These are phyloP conservation scores for Euphorbia tirucalli DNA, from an alignment of 345 rosid species.

Conservation along the genomic window DNA sequence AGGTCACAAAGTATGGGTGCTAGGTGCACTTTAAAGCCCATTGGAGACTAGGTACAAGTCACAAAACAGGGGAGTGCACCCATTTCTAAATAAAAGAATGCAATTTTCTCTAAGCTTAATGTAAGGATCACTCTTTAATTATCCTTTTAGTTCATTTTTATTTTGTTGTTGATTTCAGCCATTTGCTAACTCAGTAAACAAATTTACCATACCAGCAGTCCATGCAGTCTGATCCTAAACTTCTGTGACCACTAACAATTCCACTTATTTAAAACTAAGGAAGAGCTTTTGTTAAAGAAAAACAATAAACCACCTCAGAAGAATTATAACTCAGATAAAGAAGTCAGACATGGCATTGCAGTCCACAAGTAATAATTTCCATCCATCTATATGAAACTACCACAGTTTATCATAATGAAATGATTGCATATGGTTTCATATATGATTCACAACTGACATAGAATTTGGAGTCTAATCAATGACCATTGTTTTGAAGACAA, in stretches of 20 bases:
- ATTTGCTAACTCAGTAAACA: neutral
- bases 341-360: neutral
- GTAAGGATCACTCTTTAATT: neutral
- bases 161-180: neutral
- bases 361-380: neutral
- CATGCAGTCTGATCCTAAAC: neutral
- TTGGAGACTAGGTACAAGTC: neutral
- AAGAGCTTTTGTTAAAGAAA: neutral
- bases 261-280: neutral
- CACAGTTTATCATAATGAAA: neutral
- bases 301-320: neutral
- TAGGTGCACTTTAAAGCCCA: neutral
- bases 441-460: neutral
- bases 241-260: neutral
- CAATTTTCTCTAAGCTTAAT: neutral
- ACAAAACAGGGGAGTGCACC: neutral
- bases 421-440: neutral
- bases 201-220: neutral
- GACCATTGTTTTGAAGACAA: constrained; percentile 10
- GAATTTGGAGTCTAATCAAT: constrained; percentile 7
- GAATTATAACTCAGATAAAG: neutral
- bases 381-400: constrained; percentile 1
- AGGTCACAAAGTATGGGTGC: neutral
- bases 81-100: too few relatives aligned
- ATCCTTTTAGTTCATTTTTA: neutral